Evolutionary conservation across 164 flowering plant genomes (phyloP).

Genomic region (Berberis thunbergii): DNA sequence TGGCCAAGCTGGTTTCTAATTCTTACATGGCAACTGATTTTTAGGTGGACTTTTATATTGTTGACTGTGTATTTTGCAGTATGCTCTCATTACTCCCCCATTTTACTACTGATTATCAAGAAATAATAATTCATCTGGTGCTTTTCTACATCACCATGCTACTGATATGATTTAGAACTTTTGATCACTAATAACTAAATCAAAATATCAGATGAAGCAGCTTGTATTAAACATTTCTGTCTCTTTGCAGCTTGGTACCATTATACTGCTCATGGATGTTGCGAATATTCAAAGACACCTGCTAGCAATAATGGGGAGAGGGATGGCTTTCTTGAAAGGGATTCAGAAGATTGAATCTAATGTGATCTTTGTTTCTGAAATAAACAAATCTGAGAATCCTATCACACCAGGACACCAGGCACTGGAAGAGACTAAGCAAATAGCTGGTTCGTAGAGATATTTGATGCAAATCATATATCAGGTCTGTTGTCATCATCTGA

Average conservation of each 20-base stretch:
- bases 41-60: conserved; percentile 86
- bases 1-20: background rate
- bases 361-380: conserved; percentile 7
- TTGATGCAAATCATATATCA: conserved; percentile 44
- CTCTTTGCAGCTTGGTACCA: conserved; percentile 29
- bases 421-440: conserved; percentile 19
- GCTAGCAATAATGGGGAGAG: conserved; percentile 13
- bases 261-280: conserved; percentile 43
- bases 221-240: background rate
- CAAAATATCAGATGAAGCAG: background rate
- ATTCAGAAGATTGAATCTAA: conserved; percentile 14
- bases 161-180: background rate
- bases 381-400: conserved; percentile 13
- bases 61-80: conserved; percentile 71
- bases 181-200: no score
- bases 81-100: conserved; percentile 7
- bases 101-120: no score
- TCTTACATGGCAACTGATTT: conserved; percentile 7
- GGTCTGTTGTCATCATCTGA: conserved; percentile 16
- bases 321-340: conserved; percentile 14
- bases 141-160: no score
- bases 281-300: conserved; percentile 15
- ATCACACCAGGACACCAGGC: conserved; percentile 27
- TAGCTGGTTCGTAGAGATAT: conserved; percentile 50
- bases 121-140: no score